phyloP scores from a whole-genome alignment of 495 filamentous ascomycete genomes.

The Lichina pygmaea region DNA sequence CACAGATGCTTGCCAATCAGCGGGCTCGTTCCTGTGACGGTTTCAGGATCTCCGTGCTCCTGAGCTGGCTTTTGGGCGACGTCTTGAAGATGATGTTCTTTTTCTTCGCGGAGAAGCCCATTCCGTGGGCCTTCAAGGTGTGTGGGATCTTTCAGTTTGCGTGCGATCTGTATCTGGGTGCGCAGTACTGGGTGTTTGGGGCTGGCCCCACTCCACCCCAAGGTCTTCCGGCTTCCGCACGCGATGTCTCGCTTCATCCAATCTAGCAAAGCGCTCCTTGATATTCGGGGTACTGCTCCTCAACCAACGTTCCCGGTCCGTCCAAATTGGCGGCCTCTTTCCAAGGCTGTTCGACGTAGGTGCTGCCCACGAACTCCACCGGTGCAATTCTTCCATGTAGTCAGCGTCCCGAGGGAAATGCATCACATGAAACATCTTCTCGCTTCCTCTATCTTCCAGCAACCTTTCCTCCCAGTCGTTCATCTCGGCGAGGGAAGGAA shows the following conservation, averaged over 20 bases:
- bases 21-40: slow-evolving; percentile 60
- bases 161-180: slow-evolving; percentile 59
- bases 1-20: slow-evolving; percentile 66
- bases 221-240: slow-evolving; percentile 27
- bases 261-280: slow-evolving; percentile 22
- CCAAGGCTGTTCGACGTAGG: slow-evolving; percentile 19
- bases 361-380: slow-evolving; percentile 26
- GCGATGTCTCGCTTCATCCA: slow-evolving; percentile 15
- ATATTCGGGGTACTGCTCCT: slow-evolving; percentile 26
- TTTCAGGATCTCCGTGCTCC: slow-evolving; percentile 65
- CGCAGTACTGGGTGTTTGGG: slow-evolving; percentile 71
- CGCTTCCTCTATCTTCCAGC: slow-evolving; percentile 18
- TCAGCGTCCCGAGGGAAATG: slow-evolving; percentile 47
- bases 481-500: slow-evolving; percentile 40
- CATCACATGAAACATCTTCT: slow-evolving; percentile 33
- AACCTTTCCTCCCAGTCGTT: slow-evolving; percentile 26
- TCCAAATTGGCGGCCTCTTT: slow-evolving; percentile 42
- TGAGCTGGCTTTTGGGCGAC: slow-evolving; percentile 75
- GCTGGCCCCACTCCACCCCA: slow-evolving; percentile 12
- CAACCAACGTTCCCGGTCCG: slow-evolving; percentile 34
- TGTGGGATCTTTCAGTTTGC: slow-evolving; percentile 78
- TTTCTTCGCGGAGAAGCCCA: slow-evolving; percentile 37
- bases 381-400: slow-evolving; percentile 47
- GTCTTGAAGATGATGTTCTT: slow-evolving; percentile 93
- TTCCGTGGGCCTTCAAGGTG: slow-evolving; percentile 72